These are phyloP conservation scores for Dictyostelium intermedium DNA, from an alignment of 78 protist genomes.

Conservation along the genomic window DNA sequence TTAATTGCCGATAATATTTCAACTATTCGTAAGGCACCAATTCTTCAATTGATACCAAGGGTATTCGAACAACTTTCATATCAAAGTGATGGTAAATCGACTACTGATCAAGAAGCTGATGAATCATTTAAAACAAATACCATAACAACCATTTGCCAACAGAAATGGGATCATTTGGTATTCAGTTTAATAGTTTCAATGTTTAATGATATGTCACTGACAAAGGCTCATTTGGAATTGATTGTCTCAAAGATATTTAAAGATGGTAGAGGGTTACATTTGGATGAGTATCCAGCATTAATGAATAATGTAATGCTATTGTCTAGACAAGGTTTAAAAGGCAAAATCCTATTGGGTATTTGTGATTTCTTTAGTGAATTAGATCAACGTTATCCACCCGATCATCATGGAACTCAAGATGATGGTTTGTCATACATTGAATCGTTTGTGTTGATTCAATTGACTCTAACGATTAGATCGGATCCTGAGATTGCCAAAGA, in stretches of 20 bases:
- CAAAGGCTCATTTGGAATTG: neutral
- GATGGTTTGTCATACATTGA: neutral
- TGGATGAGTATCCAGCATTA: neutral
- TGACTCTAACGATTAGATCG: neutral
- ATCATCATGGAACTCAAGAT: neutral
- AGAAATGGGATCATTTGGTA: neutral
- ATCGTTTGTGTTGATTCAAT: neutral
- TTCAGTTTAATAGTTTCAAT: neutral
- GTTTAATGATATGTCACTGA: constrained; percentile 16
- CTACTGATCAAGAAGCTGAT: neutral
- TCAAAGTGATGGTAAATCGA: neutral
- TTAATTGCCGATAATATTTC: neutral
- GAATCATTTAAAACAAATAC: neutral
- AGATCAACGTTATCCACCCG: neutral
- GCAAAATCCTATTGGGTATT: neutral
- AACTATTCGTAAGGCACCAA: neutral
- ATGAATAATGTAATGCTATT: constrained; percentile 6
- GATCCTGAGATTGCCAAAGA: constrained; percentile 60
- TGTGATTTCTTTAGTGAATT: constrained; percentile 6
- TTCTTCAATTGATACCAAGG: constrained; percentile 6
- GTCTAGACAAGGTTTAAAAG: constrained; percentile 49
- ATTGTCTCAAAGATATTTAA: neutral
- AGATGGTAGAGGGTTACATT: neutral
- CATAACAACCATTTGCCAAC: neutral
- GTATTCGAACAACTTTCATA: neutral